Percentiles rank a stretch among this genome's conserved stretches.
Conservation (phyloP, 2,329 filamentous ascomycete species). For the Tetracladium maxilliforme region DNA sequence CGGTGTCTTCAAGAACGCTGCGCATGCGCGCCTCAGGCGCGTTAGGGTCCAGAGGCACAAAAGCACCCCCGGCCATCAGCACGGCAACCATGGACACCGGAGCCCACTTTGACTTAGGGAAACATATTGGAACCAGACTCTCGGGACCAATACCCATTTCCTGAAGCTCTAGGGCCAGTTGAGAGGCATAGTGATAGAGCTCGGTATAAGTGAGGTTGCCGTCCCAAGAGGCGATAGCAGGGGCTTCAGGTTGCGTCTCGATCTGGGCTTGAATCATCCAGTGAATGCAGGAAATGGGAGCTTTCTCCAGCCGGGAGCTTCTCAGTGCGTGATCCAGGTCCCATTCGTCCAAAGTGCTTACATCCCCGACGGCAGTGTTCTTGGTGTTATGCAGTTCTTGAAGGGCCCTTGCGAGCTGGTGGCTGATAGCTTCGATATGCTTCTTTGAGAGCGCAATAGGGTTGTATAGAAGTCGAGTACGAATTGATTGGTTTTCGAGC, state of each 20-base stretch:
- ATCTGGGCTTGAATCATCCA: no score
- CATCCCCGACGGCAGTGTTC: no score
- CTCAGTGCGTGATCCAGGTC: no score
- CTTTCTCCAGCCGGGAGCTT: no score
- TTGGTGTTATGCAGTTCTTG: no score
- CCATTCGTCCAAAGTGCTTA: no score
- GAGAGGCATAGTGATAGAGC: slow-evolving; percentile 5
- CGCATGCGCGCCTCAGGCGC: slow-evolving; percentile 16
- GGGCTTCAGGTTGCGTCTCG: slow-evolving; percentile 1
- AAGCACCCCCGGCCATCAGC: slow-evolving; percentile 18
- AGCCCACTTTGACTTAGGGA: slow-evolving; percentile 20
- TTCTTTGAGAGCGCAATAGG: no score
- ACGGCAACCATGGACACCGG: slow-evolving; percentile 19
- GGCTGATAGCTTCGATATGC: no score
- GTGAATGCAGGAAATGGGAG: no score
- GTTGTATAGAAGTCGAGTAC: no score
- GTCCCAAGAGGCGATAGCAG: slow-evolving; percentile 8
- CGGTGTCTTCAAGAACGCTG: slow-evolving; percentile 41
- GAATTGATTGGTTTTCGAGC: no score
- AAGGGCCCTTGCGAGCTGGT: no score
- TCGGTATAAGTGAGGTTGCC: slow-evolving; percentile 9
- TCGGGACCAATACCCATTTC: slow-evolving; percentile 8
- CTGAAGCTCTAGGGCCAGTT: slow-evolving; percentile 2
- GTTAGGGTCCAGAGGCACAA: slow-evolving; percentile 21
- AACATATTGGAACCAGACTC: slow-evolving; percentile 23